A percentile compares a stretch with the other conserved stretches of the same genome.
Conservation (phyloP, 148 eudicot genomes). For the Euryodendron excelsum region DNA sequence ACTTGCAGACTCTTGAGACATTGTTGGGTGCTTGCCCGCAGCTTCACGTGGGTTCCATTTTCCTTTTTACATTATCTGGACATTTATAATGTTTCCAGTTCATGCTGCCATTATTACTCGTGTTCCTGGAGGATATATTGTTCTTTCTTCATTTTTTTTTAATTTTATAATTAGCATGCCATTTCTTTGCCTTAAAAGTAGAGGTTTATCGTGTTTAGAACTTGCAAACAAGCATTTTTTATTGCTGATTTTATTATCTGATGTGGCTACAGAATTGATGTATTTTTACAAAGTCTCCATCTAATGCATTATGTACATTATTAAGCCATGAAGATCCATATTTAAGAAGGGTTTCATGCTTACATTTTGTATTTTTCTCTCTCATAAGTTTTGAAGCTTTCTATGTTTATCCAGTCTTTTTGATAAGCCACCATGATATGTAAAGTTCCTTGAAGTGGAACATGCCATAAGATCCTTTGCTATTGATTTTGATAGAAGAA, state of each 20-base stretch:
- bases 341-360: too few relatives aligned
- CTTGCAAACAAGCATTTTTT: too few relatives aligned
- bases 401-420: too few relatives aligned
- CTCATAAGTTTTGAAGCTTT: too few relatives aligned
- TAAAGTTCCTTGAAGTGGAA: too few relatives aligned
- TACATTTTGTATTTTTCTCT: too few relatives aligned
- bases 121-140: not conserved
- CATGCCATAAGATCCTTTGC: too few relatives aligned
- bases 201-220: not conserved
- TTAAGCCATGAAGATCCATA: not conserved
- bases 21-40: constrained; percentile 86
- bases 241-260: not conserved
- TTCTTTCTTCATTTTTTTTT: not conserved
- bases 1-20: constrained; percentile 89
- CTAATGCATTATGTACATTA: not conserved
- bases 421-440: too few relatives aligned
- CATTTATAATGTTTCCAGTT: not conserved
- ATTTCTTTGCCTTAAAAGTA: not conserved
- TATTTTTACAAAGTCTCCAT: not conserved
- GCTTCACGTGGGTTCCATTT: constrained; percentile 65
- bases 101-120: not conserved
- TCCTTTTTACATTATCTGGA: not conserved
- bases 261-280: not conserved
- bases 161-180: not conserved
- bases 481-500: too few relatives aligned